phyloP scores from a whole-genome alignment of 208 protist species.

The Phytomonas sp. region DNA sequence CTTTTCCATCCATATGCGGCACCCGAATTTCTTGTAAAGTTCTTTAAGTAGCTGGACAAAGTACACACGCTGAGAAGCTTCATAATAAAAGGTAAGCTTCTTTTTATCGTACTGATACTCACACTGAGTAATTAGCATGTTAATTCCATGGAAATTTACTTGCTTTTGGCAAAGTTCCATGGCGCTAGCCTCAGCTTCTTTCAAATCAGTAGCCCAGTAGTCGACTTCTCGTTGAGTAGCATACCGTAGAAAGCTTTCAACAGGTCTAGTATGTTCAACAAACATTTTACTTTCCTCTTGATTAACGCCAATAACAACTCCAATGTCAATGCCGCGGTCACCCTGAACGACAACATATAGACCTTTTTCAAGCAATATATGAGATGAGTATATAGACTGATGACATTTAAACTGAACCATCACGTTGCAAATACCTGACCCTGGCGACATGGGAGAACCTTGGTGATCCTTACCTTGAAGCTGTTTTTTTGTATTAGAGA shows the following conservation, averaged over 20 bases:
- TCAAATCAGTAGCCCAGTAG: constrained; percentile 77
- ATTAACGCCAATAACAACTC: constrained; percentile 74
- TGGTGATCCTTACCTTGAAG: constrained; percentile 35
- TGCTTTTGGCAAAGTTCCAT: constrained; percentile 57
- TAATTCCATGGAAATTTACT: constrained; percentile 43
- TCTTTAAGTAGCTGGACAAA: constrained; percentile 81
- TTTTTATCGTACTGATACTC: constrained; percentile 92
- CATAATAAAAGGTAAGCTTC: constrained; percentile 91
- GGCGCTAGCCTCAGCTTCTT: constrained; percentile 66
- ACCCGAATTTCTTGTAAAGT: constrained; percentile 80
- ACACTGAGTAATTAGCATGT: constrained; percentile 77
- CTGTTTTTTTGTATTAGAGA: constrained; percentile 22
- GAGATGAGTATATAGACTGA: constrained; percentile 64
- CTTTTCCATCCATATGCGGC: constrained; percentile 90
- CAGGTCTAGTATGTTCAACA: constrained; percentile 46
- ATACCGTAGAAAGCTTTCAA: constrained; percentile 53
- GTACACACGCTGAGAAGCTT: constrained; percentile 56
- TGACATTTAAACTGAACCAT: constrained; percentile 88
- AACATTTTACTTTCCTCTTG: constrained; percentile 31
- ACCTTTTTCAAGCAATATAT: constrained; percentile 42
- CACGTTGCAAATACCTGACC: constrained; percentile 30
- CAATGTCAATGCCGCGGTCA: constrained; percentile 86
- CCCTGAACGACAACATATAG: constrained; percentile 86
- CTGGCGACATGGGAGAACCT: constrained; percentile 18
- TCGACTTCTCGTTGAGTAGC: constrained; percentile 82